Conservation (phyloP, 192 early-diverging fungal species). For the Phycomyces blakesleeanus region DNA sequence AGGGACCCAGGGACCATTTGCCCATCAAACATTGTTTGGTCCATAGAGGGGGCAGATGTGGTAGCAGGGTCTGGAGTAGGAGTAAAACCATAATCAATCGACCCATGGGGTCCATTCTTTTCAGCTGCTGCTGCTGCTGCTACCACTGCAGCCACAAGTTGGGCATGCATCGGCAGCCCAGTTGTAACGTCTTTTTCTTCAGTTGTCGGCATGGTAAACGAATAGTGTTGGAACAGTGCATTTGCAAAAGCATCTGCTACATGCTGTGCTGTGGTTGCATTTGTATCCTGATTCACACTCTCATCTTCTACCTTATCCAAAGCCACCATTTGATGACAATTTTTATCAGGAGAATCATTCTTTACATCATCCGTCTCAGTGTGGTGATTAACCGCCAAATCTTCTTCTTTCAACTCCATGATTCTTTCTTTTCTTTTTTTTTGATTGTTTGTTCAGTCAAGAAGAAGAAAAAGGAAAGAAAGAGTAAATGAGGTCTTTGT, state of each 20-base stretch:
- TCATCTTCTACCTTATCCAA: too few relatives aligned
- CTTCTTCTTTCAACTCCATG: too few relatives aligned
- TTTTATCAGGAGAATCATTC: too few relatives aligned
- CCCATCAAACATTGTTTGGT: too few relatives aligned
- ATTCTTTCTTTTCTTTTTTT: too few relatives aligned
- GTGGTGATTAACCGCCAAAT: too few relatives aligned
- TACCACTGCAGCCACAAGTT: constrained; percentile 13
- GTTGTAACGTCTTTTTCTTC: neutral
- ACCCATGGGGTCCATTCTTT: neutral
- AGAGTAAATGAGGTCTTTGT: too few relatives aligned
- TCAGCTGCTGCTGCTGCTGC: constrained; percentile 16
- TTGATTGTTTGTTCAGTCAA: too few relatives aligned
- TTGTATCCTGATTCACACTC: neutral
- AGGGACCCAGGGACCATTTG: constrained; percentile 21
- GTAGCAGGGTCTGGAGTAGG: neutral
- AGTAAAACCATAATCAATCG: neutral
- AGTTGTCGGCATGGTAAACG: neutral
- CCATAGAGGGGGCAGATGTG: neutral
- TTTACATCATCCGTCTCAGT: too few relatives aligned
- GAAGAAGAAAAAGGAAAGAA: too few relatives aligned
- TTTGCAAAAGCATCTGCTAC: constrained; percentile 9
- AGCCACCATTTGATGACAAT: too few relatives aligned
- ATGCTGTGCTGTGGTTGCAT: neutral
- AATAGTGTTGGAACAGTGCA: constrained; percentile 15
- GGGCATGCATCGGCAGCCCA: constrained; percentile 9